Evolutionary conservation across 1,284 basidiomycete genomes (phyloP).

Genomic region (Clitocybe nebularis): DNA sequence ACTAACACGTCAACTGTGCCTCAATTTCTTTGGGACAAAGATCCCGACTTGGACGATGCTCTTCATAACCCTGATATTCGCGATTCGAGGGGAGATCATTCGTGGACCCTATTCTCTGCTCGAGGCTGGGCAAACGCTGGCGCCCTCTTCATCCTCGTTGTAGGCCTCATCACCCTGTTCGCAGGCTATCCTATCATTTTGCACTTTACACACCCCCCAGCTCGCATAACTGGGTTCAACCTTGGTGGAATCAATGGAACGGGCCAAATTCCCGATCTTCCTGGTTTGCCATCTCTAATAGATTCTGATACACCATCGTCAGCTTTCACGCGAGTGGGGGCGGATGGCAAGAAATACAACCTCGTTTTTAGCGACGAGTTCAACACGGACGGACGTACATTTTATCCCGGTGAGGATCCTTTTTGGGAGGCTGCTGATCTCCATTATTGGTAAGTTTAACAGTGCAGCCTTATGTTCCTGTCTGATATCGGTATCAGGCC

Average conservation of each 20-base stretch:
- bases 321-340: conserved; percentile 50
- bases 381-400: conserved; percentile 71
- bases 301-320: conserved; percentile 66
- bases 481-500: conserved; percentile 45
- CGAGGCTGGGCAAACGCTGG: conserved; percentile 72
- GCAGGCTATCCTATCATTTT: conserved; percentile 79
- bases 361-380: conserved; percentile 95
- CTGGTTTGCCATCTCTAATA: conserved; percentile 54
- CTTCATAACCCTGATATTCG: conserved; percentile 73
- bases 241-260: conserved; percentile 73
- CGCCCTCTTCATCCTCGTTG: conserved; percentile 56
- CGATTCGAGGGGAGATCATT: conserved; percentile 49
- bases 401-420: conserved; percentile 77
- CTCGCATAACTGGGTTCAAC: conserved; percentile 54
- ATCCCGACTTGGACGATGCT: conserved; percentile 73
- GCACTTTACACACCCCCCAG: conserved; percentile 34
- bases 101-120: conserved; percentile 61
- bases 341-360: conserved; percentile 73
- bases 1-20: conserved; percentile 48
- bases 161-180: conserved; percentile 65
- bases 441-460: conserved; percentile 57
- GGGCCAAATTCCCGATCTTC: conserved; percentile 66
- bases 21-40: conserved; percentile 69
- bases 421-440: conserved; percentile 75
- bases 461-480: neutral